These are phyloP conservation scores for Globisporangium middletonii DNA, from an alignment of 352 stramenopile genomes.

Conservation along the genomic window DNA sequence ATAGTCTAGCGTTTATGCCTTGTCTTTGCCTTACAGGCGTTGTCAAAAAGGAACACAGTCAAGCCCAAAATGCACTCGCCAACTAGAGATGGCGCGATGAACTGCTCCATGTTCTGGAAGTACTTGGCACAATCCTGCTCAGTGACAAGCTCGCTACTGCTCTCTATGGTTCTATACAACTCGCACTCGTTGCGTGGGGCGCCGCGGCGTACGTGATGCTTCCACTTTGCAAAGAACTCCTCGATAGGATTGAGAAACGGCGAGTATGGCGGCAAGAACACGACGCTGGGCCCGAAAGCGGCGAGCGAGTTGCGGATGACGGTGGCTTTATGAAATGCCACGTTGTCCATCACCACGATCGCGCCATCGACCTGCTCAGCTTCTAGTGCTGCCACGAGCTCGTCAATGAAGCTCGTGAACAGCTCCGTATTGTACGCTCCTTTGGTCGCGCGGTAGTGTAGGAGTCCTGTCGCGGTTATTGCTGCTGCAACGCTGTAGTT, in stretches of 20 bases:
- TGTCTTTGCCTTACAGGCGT: too few species aligned
- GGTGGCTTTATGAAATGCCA: not conserved
- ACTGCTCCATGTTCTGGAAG: not conserved
- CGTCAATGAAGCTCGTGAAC: not conserved
- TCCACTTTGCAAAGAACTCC: slow-evolving; percentile 1
- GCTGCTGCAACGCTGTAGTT: not conserved
- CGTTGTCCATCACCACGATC: not conserved
- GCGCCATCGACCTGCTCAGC: not conserved
- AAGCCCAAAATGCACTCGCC: not conserved
- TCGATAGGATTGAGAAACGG: not conserved
- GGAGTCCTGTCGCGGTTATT: not conserved
- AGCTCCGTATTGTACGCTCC: not conserved
- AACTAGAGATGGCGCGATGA: not conserved
- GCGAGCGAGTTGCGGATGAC: not conserved
- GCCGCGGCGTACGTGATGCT: not conserved
- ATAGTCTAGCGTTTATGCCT: too few species aligned
- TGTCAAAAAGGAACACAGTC: too few species aligned
- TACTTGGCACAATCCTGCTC: not conserved
- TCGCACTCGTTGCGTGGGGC: not conserved
- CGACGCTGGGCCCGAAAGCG: not conserved
- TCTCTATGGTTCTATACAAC: not conserved
- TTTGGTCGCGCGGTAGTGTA: not conserved
- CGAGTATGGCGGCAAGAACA: not conserved
- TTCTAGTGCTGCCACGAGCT: not conserved
- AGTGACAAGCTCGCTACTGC: not conserved